Evolutionary conservation across 225 moss, liverwort and hornwort species (phyloP).

Genomic region (Sphagnum contortum): DNA sequence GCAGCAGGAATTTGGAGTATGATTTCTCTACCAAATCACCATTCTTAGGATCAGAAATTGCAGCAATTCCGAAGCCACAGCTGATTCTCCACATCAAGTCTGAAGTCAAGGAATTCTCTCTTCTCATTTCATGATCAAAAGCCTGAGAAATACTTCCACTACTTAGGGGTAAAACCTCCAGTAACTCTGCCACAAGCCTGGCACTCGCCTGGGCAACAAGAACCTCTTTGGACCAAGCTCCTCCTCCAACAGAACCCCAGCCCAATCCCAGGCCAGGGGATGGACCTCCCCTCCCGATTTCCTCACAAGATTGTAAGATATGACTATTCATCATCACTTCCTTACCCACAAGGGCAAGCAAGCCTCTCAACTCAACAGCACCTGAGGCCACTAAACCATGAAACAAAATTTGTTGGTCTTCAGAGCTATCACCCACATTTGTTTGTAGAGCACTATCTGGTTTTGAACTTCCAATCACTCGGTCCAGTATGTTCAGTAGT

Average conservation of each 20-base stretch:
- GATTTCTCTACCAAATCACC: conserved; percentile 42
- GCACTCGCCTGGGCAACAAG: conserved; percentile 62
- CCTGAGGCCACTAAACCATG: conserved; percentile 52
- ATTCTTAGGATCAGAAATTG: conserved; percentile 46
- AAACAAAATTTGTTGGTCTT: conserved; percentile 37
- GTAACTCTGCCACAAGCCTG: conserved; percentile 44
- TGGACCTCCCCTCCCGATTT: conserved; percentile 74
- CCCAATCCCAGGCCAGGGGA: conserved; percentile 85
- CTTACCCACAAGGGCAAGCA: conserved; percentile 35
- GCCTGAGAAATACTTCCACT: background rate
- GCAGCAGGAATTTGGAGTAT: conserved; percentile 39
- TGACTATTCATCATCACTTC: conserved; percentile 29
- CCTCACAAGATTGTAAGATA: conserved; percentile 39
- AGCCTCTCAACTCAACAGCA: conserved; percentile 27
- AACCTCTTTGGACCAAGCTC: conserved; percentile 63
- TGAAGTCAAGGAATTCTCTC: background rate
- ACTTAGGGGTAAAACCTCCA: conserved; percentile 22
- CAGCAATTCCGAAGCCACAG: conserved; percentile 57
- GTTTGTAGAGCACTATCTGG: conserved; percentile 19
- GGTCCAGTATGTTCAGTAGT: conserved; percentile 51
- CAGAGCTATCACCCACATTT: conserved; percentile 17
- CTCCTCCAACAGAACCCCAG: conserved; percentile 76
- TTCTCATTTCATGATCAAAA: too few relatives aligned
- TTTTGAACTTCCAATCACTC: conserved; percentile 48
- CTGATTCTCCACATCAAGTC: conserved; percentile 46